Evolutionary conservation across 176 grass and related monocot species (phyloP).

Genomic region (Dendrocalamus sinicus): DNA sequence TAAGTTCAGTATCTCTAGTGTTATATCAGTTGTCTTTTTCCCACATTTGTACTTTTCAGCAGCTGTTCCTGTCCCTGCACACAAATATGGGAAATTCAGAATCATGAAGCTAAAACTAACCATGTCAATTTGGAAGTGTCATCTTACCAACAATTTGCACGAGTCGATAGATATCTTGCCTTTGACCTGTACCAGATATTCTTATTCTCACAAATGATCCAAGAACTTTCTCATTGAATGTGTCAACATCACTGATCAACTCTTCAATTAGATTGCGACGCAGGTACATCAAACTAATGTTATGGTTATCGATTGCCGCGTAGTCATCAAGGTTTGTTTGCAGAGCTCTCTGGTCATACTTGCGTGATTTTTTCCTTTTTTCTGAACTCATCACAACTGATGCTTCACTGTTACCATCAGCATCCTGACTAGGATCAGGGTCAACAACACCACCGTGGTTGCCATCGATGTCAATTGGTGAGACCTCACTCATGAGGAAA

Average conservation of each 20-base stretch:
- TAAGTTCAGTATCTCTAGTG: conserved; percentile 95
- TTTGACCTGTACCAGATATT: conserved; percentile 73
- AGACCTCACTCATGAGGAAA: conserved; percentile 65
- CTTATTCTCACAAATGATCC: conserved; percentile 99
- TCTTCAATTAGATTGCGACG: conserved; percentile 96
- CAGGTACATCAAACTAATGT: conserved; percentile 88
- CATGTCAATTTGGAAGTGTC: conserved; percentile 37
- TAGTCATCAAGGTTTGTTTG: conserved; percentile 89
- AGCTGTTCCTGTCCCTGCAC: conserved; percentile 75
- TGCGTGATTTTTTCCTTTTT: conserved; percentile 76
- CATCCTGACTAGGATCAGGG: conserved; percentile 78
- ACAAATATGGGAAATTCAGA: conserved; percentile 50
- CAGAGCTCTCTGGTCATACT: conserved; percentile 54
- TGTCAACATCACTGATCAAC: conserved; percentile 69
- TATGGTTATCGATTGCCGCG: conserved; percentile 94
- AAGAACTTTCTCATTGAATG: conserved; percentile 78
- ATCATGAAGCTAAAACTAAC: conserved; percentile 26
- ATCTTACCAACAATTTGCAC: conserved; percentile 97
- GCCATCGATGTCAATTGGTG: conserved; percentile 65
- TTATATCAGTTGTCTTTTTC: conserved; percentile 93
- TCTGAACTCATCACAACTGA: conserved; percentile 64
- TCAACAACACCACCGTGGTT: conserved; percentile 97
- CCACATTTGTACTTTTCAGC: conserved; percentile 87
- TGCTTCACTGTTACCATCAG: conserved; percentile 81
- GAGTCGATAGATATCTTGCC: conserved; percentile 96